A percentile compares a stretch with the other conserved stretches of the same genome.
phyloP scores from a whole-genome alignment of 441 rosid genomes.

The Metrosideros polymorpha region DNA sequence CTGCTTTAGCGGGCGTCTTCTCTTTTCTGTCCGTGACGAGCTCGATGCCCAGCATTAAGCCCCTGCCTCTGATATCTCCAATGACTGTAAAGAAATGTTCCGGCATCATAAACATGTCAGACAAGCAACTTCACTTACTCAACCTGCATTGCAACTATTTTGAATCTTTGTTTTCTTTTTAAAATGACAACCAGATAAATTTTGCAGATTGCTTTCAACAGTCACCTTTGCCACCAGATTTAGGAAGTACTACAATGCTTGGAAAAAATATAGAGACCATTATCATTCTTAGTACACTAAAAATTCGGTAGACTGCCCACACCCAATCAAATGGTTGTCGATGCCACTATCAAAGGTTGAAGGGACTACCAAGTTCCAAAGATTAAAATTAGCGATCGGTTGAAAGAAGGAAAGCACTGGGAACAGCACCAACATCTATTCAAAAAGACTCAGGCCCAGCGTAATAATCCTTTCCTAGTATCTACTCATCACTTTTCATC shows the following conservation, averaged over 20 bases:
- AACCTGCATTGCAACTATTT: neutral
- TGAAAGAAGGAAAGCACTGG: neutral
- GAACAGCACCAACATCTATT: neutral
- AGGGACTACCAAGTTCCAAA: neutral
- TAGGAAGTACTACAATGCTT: neutral
- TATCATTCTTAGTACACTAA: neutral
- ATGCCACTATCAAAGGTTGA: neutral
- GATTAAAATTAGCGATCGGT: neutral
- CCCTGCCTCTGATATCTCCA: constrained; percentile 90
- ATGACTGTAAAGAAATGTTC: constrained; percentile 34
- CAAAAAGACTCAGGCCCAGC: neutral
- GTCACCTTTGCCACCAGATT: neutral
- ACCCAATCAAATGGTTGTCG: neutral
- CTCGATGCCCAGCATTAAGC: constrained; percentile 78
- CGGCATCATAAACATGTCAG: neutral
- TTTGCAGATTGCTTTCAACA: neutral
- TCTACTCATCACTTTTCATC: neutral
- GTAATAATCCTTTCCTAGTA: neutral
- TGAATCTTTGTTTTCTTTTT: neutral
- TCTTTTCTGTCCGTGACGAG: constrained; percentile 65
- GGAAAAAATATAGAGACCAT: neutral
- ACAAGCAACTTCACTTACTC: neutral
- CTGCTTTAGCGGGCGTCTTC: constrained; percentile 83
- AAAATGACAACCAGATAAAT: neutral
- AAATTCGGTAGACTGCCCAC: neutral